phyloP scores from a whole-genome alignment of 2,329 filamentous ascomycete species.

The Amylocarpus encephaloides region DNA sequence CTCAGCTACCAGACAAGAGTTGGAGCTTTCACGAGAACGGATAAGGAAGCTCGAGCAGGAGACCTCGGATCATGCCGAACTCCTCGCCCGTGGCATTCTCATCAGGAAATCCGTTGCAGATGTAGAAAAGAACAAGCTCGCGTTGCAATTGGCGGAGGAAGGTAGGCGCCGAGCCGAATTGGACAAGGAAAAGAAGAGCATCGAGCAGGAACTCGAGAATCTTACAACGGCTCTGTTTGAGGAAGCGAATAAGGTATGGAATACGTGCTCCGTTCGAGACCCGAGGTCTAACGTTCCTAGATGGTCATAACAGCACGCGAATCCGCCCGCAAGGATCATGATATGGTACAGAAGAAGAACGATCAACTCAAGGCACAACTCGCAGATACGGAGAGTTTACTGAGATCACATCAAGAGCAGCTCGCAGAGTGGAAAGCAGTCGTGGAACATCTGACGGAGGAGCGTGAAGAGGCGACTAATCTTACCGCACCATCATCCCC shows the following conservation, averaged over 20 bases:
- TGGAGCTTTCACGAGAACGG: slow-evolving; percentile 64
- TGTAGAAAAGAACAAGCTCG: slow-evolving; percentile 56
- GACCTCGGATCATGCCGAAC: slow-evolving; percentile 56
- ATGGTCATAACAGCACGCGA: slow-evolving; percentile 93
- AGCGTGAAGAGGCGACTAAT: slow-evolving; percentile 65
- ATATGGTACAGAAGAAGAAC: slow-evolving; percentile 74
- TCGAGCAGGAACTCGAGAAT: slow-evolving; percentile 86
- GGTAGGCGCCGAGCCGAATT: slow-evolving; percentile 55
- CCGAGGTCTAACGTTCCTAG: slow-evolving; percentile 76
- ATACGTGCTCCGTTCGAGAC: not conserved
- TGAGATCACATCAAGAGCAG: slow-evolving; percentile 90
- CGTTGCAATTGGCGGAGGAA: slow-evolving; percentile 57
- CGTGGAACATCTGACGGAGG: slow-evolving; percentile 77
- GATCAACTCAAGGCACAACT: slow-evolving; percentile 82
- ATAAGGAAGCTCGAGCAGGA: slow-evolving; percentile 60
- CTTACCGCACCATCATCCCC: slow-evolving; percentile 73
- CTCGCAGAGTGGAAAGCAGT: slow-evolving; percentile 84
- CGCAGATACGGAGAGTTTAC: slow-evolving; percentile 75
- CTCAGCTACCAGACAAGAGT: slow-evolving; percentile 72
- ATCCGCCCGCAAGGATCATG: slow-evolving; percentile 78
- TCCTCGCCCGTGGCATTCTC: slow-evolving; percentile 68
- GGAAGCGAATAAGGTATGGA: slow-evolving; percentile 76
- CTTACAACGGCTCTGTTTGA: slow-evolving; percentile 92
- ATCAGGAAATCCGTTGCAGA: slow-evolving; percentile 71
- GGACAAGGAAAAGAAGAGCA: slow-evolving; percentile 77